Evolutionary conservation across 1,284 basidiomycete genomes (phyloP).

Genomic region (Trametes sp.): DNA sequence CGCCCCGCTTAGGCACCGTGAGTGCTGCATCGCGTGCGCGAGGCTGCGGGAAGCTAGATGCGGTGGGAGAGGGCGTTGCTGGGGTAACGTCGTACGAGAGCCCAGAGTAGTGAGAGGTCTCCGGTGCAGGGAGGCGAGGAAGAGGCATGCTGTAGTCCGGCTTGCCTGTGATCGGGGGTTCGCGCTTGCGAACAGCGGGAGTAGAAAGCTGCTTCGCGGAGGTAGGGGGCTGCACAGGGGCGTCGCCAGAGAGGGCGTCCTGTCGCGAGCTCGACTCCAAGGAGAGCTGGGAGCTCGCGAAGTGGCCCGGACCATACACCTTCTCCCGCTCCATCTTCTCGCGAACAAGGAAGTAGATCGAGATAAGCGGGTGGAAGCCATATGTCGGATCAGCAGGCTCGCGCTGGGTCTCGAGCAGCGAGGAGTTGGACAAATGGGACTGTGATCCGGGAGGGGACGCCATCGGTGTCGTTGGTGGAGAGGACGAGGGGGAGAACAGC

Average conservation of each 20-base stretch:
- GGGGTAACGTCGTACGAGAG: constrained; percentile 73
- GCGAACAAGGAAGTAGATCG: constrained; percentile 94
- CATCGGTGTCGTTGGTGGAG: constrained; percentile 56
- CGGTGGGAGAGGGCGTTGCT: constrained; percentile 60
- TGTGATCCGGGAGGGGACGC: constrained; percentile 63
- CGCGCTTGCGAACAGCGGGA: constrained; percentile 38
- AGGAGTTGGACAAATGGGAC: constrained; percentile 56
- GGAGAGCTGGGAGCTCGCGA: constrained; percentile 89
- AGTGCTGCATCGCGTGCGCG: constrained; percentile 60
- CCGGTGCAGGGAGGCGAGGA: constrained; percentile 82
- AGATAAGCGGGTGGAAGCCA: constrained; percentile 94
- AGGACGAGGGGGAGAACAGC: constrained; percentile 79
- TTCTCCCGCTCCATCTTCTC: constrained; percentile 96
- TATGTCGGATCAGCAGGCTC: constrained; percentile 84
- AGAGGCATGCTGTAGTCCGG: constrained; percentile 85
- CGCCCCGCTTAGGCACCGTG: constrained; percentile 23
- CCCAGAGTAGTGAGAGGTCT: constrained; percentile 79
- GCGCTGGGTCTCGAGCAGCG: constrained; percentile 53
- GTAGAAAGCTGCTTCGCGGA: constrained; percentile 41
- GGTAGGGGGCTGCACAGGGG: constrained; percentile 33
- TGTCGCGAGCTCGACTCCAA: constrained; percentile 40
- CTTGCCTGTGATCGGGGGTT: constrained; percentile 45
- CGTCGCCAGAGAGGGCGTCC: constrained; percentile 36
- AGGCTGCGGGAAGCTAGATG: constrained; percentile 66
- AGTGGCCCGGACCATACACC: constrained; percentile 93